These are phyloP conservation scores for Trichoderma koningiopsis DNA, from an alignment of 2,329 filamentous ascomycete species.

Conservation along the genomic window DNA sequence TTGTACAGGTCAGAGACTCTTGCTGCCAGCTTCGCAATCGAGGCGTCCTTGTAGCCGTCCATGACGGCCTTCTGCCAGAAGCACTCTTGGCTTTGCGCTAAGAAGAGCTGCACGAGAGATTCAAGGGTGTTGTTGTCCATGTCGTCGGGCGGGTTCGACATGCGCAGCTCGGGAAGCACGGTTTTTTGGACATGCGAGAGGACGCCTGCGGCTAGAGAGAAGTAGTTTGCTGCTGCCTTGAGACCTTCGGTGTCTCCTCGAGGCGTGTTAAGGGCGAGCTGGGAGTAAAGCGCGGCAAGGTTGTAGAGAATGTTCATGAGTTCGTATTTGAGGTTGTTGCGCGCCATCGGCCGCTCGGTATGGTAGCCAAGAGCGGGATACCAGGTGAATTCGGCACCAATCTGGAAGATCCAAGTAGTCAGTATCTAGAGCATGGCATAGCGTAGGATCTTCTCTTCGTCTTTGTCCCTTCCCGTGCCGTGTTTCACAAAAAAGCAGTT, in stretches of 20 bases:
- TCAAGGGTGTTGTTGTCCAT: constrained; percentile 90
- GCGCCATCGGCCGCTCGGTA: constrained; percentile 68
- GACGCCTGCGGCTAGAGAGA: constrained; percentile 83
- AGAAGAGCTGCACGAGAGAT: constrained; percentile 77
- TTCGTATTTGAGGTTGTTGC: constrained; percentile 75
- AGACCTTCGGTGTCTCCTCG: constrained; percentile 78
- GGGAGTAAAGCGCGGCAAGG: constrained; percentile 88
- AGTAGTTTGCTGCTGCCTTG: constrained; percentile 86
- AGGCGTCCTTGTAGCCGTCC: constrained; percentile 88
- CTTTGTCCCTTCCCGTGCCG: neutral
- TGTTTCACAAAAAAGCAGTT: neutral
- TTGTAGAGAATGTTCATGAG: constrained; percentile 93
- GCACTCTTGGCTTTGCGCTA: constrained; percentile 94
- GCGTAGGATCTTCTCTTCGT: neutral
- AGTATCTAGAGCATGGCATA: neutral
- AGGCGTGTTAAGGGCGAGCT: constrained; percentile 81
- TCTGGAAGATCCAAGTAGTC: constrained; percentile 51
- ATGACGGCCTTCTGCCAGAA: constrained; percentile 98
- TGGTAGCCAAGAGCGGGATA: constrained; percentile 93
- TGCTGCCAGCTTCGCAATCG: constrained; percentile 87
- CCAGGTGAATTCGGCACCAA: constrained; percentile 95
- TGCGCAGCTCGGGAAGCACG: constrained; percentile 79
- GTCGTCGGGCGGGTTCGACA: constrained; percentile 83
- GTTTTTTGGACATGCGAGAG: constrained; percentile 74
- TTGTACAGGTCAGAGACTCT: constrained; percentile 89